phyloP scores from a whole-genome alignment of 164 flowering plant species.

The Saururus chinensis region DNA sequence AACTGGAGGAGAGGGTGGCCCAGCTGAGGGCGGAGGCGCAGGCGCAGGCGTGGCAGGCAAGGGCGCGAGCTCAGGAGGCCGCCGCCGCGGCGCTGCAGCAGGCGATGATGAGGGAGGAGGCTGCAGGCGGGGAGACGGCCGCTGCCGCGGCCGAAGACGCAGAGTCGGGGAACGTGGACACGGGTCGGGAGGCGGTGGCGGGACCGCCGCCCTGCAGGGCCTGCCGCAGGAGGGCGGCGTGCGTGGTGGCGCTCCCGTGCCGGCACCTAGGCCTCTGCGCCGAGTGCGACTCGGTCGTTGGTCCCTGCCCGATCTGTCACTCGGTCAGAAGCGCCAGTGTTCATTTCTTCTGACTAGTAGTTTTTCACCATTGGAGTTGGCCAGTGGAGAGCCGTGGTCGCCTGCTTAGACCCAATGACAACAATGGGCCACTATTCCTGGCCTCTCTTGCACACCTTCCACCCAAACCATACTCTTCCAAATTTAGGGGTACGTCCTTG shows the following conservation, averaged over 20 bases:
- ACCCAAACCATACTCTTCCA: too few relatives aligned
- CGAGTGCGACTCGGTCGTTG: slow-evolving; percentile 45
- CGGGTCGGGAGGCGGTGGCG: slow-evolving; percentile 3
- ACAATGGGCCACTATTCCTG: too few relatives aligned
- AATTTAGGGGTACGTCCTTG: too few relatives aligned
- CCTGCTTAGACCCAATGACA: too few relatives aligned
- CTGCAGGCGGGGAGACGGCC: slow-evolving; percentile 5
- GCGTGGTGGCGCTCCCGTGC: slow-evolving; percentile 71
- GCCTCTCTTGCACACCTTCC: too few relatives aligned
- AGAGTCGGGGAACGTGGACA: slow-evolving; percentile 4
- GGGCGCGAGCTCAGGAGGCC: slow-evolving; percentile 55
- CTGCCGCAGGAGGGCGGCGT: slow-evolving; percentile 40
- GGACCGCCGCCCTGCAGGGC: slow-evolving; percentile 27
- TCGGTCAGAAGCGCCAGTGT: slow-evolving; percentile 41
- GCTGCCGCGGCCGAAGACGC: slow-evolving; percentile 1
- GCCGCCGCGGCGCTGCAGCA: slow-evolving; percentile 58
- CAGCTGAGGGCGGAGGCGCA: slow-evolving; percentile 60
- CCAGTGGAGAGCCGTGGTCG: too few relatives aligned
- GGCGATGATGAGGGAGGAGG: slow-evolving; percentile 56
- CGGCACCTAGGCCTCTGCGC: slow-evolving; percentile 60
- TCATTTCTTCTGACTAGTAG: slow-evolving; percentile 52
- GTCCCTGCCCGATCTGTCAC: slow-evolving; percentile 62
- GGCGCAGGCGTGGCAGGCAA: slow-evolving; percentile 73
- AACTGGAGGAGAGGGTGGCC: slow-evolving; percentile 59
- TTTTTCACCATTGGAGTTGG: too few relatives aligned